phyloP scores from a whole-genome alignment of 768 basidiomycete genomes.

The Megacollybia marginata region DNA sequence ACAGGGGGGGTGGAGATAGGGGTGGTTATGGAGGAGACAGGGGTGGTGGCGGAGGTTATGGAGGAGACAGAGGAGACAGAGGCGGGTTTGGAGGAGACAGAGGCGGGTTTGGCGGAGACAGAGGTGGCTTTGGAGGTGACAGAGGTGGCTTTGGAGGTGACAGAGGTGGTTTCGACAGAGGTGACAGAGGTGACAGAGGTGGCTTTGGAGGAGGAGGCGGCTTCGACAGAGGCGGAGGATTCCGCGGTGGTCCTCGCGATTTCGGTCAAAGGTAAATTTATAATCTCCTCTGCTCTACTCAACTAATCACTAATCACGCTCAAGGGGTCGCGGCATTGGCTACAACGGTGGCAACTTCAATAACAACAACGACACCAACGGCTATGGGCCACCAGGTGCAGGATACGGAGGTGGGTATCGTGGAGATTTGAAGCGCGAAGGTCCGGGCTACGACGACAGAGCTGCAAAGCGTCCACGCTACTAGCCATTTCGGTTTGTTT shows the following conservation, averaged over 20 bases:
- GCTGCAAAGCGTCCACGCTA: constrained; percentile 78
- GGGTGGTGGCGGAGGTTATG: constrained; percentile 34
- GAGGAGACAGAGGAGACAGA: constrained; percentile 26
- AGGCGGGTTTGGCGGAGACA: constrained; percentile 34
- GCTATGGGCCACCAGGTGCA: constrained; percentile 18
- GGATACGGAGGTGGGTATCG: constrained; percentile 47
- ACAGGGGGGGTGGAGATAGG: constrained; percentile 26
- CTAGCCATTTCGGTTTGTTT: constrained; percentile 28
- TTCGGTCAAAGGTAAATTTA: too few species aligned
- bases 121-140: constrained; percentile 28
- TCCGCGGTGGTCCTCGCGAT: too few species aligned
- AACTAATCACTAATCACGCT: too few species aligned
- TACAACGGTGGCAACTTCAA: constrained; percentile 50
- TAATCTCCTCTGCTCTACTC: too few species aligned
- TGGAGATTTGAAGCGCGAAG: constrained; percentile 70
- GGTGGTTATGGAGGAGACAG: constrained; percentile 31
- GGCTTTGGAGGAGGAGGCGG: constrained; percentile 26
- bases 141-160: constrained; percentile 36
- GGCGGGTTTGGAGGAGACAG: constrained; percentile 25
- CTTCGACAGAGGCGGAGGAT: constrained; percentile 30
- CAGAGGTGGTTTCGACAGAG: constrained; percentile 35
- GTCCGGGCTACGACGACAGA: constrained; percentile 76
- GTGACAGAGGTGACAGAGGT: constrained; percentile 33
- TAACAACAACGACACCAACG: constrained; percentile 39
- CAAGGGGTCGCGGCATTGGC: constrained; percentile 65